Conservation (phyloP, 208 protist genomes). For the Angomonas deanei region DNA sequence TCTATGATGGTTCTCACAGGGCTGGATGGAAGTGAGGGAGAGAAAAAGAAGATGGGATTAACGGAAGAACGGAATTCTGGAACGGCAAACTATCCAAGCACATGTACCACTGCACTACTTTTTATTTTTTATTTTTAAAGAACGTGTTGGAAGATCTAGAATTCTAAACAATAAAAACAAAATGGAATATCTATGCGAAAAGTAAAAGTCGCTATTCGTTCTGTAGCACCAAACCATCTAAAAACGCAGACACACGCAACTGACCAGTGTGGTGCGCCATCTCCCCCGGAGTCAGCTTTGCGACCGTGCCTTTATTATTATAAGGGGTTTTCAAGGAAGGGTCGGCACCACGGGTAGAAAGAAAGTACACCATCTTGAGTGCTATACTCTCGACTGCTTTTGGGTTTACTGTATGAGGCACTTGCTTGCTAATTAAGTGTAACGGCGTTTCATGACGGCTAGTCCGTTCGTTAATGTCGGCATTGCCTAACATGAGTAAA, state of each 20-base stretch:
- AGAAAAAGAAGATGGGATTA: too few species aligned
- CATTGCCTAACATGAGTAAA: constrained; percentile 22
- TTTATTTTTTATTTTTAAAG: too few species aligned
- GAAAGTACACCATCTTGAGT: neutral
- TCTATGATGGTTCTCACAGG: too few species aligned
- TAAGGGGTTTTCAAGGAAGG: neutral
- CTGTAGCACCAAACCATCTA: neutral
- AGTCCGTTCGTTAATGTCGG: constrained; percentile 33
- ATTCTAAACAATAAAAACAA: neutral
- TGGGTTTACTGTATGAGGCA: neutral
- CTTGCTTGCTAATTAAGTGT: constrained; percentile 23
- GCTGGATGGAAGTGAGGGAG: too few species aligned
- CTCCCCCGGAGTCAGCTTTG: neutral
- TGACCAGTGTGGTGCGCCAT: neutral
- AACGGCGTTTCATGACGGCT: constrained; percentile 23
- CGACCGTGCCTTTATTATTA: neutral
- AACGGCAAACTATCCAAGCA: too few species aligned
- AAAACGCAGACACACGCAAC: neutral
- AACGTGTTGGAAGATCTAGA: too few species aligned
- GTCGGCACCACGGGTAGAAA: constrained; percentile 1
- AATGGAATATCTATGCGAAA: neutral
- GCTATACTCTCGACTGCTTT: neutral
- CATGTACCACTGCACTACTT: neutral
- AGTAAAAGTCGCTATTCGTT: neutral
- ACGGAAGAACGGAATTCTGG: too few species aligned